Percentiles rank a stretch among this genome's conserved stretches.
These are phyloP conservation scores for Metarhizium rileyi DNA, from an alignment of 2,329 filamentous ascomycete species.

Conservation along the genomic window DNA sequence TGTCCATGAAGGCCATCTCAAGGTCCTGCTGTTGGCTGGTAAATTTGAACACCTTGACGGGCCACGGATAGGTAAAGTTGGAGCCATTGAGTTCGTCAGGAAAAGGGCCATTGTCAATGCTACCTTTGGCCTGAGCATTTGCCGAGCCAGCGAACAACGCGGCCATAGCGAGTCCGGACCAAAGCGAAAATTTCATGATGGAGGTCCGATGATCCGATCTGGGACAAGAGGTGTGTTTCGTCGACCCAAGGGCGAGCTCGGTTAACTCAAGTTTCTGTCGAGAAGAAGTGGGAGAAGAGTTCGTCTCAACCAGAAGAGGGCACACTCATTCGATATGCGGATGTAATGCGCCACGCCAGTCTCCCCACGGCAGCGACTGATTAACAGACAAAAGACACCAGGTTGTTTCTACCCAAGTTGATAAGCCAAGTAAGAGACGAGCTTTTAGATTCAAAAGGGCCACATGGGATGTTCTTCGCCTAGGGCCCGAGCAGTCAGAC, in stretches of 20 bases:
- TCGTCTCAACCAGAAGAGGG: background rate
- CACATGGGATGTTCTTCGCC: background rate
- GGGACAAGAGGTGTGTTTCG: background rate
- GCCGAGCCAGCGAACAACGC: conserved; percentile 13
- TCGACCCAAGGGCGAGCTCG: background rate
- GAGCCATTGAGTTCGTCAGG: conserved; percentile 35
- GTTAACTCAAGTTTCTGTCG: background rate
- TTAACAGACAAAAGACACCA: background rate
- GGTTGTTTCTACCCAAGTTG: background rate
- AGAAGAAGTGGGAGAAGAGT: background rate
- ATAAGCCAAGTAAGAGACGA: background rate
- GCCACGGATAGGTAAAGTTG: conserved; percentile 44
- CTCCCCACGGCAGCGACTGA: background rate
- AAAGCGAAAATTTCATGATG: conserved; percentile 17
- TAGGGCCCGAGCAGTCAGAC: background rate
- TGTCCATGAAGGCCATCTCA: conserved; percentile 48
- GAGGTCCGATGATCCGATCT: background rate
- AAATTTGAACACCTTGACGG: conserved; percentile 38
- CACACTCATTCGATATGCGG: no score
- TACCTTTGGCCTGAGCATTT: conserved; percentile 17
- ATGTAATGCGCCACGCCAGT: background rate
- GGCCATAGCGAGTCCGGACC: conserved; percentile 10
- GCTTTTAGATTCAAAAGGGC: background rate
- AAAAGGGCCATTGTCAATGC: conserved; percentile 26
- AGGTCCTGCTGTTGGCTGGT: conserved; percentile 36